Conservation (phyloP, 208 protist species). For the Leishmania tropica region DNA sequence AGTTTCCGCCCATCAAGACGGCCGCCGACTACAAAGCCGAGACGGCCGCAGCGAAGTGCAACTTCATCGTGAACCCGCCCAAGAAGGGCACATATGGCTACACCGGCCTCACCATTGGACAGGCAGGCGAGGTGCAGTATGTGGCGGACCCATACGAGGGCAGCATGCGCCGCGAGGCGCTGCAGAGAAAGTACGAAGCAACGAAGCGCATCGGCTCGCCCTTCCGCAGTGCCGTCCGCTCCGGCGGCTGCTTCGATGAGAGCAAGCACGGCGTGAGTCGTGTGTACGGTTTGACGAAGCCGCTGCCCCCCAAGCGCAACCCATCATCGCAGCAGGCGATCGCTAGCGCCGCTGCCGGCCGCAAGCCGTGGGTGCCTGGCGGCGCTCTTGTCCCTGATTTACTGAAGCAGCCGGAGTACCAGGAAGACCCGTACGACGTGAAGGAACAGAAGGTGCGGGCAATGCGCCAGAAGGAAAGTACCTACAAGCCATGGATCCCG, state of each 20-base stretch:
- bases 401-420: constrained; percentile 81
- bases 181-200: constrained; percentile 39
- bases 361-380: constrained; percentile 75
- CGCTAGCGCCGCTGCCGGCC: constrained; percentile 4
- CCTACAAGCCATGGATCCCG: constrained; percentile 78
- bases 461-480: constrained; percentile 58
- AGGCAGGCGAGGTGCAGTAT: constrained; percentile 83
- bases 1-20: constrained; percentile 67
- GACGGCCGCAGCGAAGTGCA: constrained; percentile 41
- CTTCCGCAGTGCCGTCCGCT: constrained; percentile 68
- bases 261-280: constrained; percentile 74
- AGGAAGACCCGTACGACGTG: constrained; percentile 88
- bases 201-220: constrained; percentile 34
- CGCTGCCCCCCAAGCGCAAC: constrained; percentile 60
- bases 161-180: constrained; percentile 31
- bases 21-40: constrained; percentile 25
- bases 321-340: constrained; percentile 15
- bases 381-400: constrained; percentile 72
- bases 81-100: constrained; percentile 93
- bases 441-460: constrained; percentile 78
- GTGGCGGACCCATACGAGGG: constrained; percentile 75
- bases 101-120: constrained; percentile 78
- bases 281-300: constrained; percentile 78
- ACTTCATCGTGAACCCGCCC: constrained; percentile 80
- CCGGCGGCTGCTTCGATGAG: constrained; percentile 80